Evolutionary conservation across 2,329 filamentous ascomycete genomes (phyloP).

Genomic region (Seiridium cupressi): DNA sequence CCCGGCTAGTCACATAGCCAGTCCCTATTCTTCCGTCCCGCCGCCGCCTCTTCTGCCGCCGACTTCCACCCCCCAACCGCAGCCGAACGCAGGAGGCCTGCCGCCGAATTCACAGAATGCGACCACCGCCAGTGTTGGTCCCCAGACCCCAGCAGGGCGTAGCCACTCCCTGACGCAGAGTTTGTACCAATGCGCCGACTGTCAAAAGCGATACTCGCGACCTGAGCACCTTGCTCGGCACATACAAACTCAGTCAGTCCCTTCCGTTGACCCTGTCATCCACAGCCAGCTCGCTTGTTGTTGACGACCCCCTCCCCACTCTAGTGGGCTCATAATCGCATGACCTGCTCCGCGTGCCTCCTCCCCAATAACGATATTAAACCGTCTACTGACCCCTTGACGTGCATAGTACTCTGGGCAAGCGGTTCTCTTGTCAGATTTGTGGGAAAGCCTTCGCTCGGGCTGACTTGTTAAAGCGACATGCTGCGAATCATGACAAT

Average conservation of each 20-base stretch:
- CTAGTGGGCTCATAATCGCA: not conserved
- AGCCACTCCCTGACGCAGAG: conserved; percentile 25
- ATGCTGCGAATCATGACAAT: conserved; percentile 50
- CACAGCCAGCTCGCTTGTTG: too few relatives aligned
- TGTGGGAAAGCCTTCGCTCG: conserved; percentile 54
- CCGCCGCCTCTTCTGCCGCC: conserved; percentile 3
- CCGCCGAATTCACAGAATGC: not conserved
- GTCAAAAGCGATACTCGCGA: conserved; percentile 48
- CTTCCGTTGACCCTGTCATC: not conserved
- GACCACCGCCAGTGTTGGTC: not conserved
- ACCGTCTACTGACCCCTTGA: not conserved
- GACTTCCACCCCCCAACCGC: not conserved
- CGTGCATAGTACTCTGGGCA: conserved; percentile 15
- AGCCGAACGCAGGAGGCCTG: not conserved
- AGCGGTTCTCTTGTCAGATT: conserved; percentile 31
- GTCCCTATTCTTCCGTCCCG: not conserved
- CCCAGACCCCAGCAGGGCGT: conserved; percentile 11
- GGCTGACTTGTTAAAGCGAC: conserved; percentile 52
- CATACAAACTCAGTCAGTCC: conserved; percentile 19
- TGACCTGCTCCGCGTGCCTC: not conserved
- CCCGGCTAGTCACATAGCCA: not conserved
- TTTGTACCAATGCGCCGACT: conserved; percentile 50
- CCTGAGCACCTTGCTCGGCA: conserved; percentile 49
- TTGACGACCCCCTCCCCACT: too few relatives aligned
- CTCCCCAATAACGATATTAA: not conserved